These are phyloP conservation scores for Pterocarpus macrocarpus DNA, from an alignment of 306 rosid species.

Conservation along the genomic window DNA sequence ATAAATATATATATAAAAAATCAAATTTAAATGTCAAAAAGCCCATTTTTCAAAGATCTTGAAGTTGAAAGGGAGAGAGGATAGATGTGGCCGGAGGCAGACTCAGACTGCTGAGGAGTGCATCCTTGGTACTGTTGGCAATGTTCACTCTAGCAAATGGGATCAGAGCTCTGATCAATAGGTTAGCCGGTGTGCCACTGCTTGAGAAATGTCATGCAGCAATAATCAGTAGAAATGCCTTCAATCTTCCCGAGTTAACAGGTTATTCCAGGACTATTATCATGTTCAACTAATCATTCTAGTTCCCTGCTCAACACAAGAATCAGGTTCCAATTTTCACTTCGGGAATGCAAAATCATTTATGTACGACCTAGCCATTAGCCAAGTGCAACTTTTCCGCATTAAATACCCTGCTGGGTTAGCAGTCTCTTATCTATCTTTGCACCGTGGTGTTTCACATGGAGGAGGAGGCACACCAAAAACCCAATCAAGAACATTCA, in stretches of 20 bases:
- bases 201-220: constrained; percentile 32
- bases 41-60: not conserved
- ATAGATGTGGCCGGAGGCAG: not conserved
- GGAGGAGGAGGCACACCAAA: constrained; percentile 93
- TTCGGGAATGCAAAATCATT: constrained; percentile 33
- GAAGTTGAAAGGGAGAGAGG: not conserved
- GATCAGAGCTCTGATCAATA: constrained; percentile 23
- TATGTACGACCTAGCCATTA: not conserved
- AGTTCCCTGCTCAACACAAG: constrained; percentile 17
- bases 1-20: not conserved
- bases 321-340: constrained; percentile 37
- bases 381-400: constrained; percentile 15
- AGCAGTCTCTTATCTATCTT: constrained; percentile 37
- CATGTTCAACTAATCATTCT: constrained; percentile 28
- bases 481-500: constrained; percentile 98
- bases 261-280: not conserved
- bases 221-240: constrained; percentile 21
- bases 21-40: not conserved
- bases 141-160: not conserved
- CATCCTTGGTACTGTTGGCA: not conserved
- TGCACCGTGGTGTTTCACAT: constrained; percentile 82
- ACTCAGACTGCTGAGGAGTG: not conserved
- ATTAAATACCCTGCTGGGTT: constrained; percentile 21
- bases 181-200: not conserved
- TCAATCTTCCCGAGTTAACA: constrained; percentile 22